Conservation (phyloP, 768 basidiomycete genomes). For the Kwoniella bestiolae region DNA sequence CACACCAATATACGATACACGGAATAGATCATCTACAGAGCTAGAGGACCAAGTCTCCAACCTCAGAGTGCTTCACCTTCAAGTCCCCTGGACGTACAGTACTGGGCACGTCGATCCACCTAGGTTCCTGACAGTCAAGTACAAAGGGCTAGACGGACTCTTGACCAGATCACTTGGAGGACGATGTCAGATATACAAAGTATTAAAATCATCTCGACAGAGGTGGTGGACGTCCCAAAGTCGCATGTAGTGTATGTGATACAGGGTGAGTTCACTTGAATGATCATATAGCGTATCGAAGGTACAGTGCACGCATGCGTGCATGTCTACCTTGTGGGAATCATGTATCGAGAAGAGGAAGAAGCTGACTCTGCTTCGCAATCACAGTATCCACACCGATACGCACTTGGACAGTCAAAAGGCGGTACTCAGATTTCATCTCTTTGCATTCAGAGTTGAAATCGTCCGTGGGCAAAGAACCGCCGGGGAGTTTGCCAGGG, state of each 20-base stretch:
- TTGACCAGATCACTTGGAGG: too few relatives aligned
- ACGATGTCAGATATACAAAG: conserved; percentile 54
- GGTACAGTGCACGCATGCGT: not conserved
- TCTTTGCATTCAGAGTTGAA: conserved; percentile 81
- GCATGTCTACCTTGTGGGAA: too few relatives aligned
- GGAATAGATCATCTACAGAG: too few relatives aligned
- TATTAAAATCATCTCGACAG: conserved; percentile 53
- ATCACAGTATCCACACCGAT: conserved; percentile 76
- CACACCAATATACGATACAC: too few relatives aligned
- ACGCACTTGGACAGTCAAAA: conserved; percentile 90
- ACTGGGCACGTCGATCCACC: too few relatives aligned
- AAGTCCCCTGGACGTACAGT: too few relatives aligned
- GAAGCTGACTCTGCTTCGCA: not conserved
- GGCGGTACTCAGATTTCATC: conserved; percentile 92
- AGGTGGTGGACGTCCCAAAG: conserved; percentile 46
- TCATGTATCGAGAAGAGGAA: not conserved
- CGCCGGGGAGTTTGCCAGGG: conserved; percentile 78
- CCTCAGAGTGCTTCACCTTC: too few relatives aligned
- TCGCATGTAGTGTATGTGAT: conserved; percentile 54
- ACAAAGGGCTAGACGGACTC: too few relatives aligned
- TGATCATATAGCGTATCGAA: not conserved
- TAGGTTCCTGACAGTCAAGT: too few relatives aligned
- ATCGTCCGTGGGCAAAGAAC: conserved; percentile 76
- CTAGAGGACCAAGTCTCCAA: too few relatives aligned
- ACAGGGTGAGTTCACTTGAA: conserved; percentile 38